Conservation (phyloP, 768 basidiomycete species). For the Termitomyces sp. region DNA sequence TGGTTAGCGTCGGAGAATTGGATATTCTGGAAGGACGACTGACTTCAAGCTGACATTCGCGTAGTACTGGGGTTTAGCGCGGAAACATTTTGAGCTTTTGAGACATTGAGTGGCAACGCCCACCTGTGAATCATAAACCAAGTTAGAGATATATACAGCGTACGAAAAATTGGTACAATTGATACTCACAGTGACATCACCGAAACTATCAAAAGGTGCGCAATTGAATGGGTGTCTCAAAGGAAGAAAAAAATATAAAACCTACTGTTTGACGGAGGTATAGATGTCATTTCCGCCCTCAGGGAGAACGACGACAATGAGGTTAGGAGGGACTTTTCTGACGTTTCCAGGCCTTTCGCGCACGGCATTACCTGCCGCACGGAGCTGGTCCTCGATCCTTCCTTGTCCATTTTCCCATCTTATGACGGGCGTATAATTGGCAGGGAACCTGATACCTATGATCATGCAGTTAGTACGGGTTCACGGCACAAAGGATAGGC, state of each 20-base stretch:
- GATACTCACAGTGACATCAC: conserved; percentile 53
- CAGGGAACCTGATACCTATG: conserved; percentile 56
- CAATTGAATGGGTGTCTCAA: background rate
- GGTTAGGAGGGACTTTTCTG: conserved; percentile 35
- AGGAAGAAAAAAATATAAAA: conserved; percentile 9
- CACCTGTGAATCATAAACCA: conserved; percentile 31
- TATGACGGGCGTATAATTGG: conserved; percentile 35
- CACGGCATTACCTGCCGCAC: conserved; percentile 46
- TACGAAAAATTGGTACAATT: background rate
- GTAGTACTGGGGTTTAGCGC: conserved; percentile 73
- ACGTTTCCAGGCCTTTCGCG: conserved; percentile 29
- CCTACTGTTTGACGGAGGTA: conserved; percentile 74
- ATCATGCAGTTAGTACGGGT: background rate
- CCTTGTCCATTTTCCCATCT: conserved; percentile 59
- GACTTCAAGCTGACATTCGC: conserved; percentile 82
- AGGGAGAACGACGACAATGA: conserved; percentile 69
- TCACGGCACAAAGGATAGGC: background rate
- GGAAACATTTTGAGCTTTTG: conserved; percentile 60
- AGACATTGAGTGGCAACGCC: conserved; percentile 82
- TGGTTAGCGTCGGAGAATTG: background rate
- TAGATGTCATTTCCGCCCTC: conserved; percentile 77
- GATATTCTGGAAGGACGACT: background rate
- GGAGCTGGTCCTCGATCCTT: conserved; percentile 49
- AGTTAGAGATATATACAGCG: background rate
- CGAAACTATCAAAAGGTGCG: conserved; percentile 49